Conservation (phyloP, 345 rosid species). For the Bruguiera sexangula region DNA sequence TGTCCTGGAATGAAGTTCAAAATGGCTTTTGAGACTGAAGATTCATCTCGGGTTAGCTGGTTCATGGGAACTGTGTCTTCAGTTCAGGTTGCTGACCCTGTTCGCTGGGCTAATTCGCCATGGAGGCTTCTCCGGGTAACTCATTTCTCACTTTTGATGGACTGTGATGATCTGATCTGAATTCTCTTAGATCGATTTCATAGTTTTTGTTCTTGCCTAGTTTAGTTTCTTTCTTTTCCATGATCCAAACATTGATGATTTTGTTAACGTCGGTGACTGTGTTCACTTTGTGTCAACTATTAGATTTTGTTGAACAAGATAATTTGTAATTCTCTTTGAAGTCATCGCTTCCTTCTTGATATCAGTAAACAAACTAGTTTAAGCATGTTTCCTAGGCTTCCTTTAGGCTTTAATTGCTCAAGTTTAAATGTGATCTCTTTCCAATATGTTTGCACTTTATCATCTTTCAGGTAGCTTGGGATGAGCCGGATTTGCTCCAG, state of each 20-base stretch:
- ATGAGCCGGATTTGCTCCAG: constrained; percentile 95
- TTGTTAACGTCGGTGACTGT: too few species aligned
- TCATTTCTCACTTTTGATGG: background rate
- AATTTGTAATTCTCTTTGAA: too few species aligned
- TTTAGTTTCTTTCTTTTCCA: too few species aligned
- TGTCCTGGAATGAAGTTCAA: constrained; percentile 89
- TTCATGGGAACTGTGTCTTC: constrained; percentile 87
- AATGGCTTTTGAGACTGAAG: constrained; percentile 96
- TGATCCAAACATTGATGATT: too few species aligned
- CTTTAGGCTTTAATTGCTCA: too few species aligned
- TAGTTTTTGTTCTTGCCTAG: too few species aligned
- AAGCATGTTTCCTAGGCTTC: too few species aligned
- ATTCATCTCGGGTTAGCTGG: constrained; percentile 91
- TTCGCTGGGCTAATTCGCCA: constrained; percentile 87
- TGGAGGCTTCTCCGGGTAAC: constrained; percentile 93
- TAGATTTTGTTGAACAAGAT: too few species aligned
- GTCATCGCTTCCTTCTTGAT: too few species aligned
- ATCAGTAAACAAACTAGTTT: too few species aligned
- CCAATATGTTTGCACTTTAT: constrained; percentile 7
- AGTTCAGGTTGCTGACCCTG: constrained; percentile 71
- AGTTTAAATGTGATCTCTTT: background rate
- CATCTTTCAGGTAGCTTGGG: constrained; percentile 81
- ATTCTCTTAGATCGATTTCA: background rate
- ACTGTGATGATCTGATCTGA: background rate
- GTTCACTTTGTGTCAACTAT: too few species aligned